A percentile compares a stretch with the other conserved stretches of the same genome.
These are phyloP conservation scores for Aquanectria penicillioides DNA, from an alignment of 2,329 filamentous ascomycete genomes.

Conservation along the genomic window DNA sequence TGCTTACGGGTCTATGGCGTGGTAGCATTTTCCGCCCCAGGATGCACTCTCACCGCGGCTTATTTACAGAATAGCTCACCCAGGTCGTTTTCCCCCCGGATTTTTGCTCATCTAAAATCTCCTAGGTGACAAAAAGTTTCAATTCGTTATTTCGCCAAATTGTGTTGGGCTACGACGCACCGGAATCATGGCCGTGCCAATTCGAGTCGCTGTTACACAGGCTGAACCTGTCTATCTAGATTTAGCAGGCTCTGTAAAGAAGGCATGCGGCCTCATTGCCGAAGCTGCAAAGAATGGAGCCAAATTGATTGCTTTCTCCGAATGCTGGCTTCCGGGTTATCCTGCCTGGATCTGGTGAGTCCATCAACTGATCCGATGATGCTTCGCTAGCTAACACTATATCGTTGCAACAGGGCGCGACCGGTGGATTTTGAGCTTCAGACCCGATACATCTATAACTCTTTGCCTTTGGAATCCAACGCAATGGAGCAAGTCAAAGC, in stretches of 20 bases:
- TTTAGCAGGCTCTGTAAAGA: conserved; percentile 35
- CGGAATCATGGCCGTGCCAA: conserved; percentile 25
- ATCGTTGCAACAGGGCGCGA: conserved; percentile 45
- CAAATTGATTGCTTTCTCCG: conserved; percentile 64
- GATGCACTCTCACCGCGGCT: too few species aligned
- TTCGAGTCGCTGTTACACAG: conserved; percentile 38
- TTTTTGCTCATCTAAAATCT: too few species aligned
- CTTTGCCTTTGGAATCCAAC: conserved; percentile 50
- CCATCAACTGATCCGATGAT: neutral
- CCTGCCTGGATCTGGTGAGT: conserved; percentile 54
- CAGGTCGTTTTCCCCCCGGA: too few species aligned
- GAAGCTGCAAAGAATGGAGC: conserved; percentile 55
- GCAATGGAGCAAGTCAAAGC: conserved; percentile 50
- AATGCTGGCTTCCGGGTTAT: conserved; percentile 65
- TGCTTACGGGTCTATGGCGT: too few species aligned
- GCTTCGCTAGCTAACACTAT: neutral
- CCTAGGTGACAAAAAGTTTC: too few species aligned
- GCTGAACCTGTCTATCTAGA: conserved; percentile 41
- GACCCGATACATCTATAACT: conserved; percentile 52
- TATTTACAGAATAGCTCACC: too few species aligned
- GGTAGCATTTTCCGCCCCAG: too few species aligned
- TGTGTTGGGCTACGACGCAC: too few species aligned
- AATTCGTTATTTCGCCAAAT: too few species aligned
- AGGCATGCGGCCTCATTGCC: conserved; percentile 35
- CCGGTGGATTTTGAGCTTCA: conserved; percentile 37